Evolutionary conservation across 495 filamentous ascomycete genomes (phyloP), one percentile per base, ranked within the genome.

Genomic region (Hypoxylon fragiforme): DNA sequence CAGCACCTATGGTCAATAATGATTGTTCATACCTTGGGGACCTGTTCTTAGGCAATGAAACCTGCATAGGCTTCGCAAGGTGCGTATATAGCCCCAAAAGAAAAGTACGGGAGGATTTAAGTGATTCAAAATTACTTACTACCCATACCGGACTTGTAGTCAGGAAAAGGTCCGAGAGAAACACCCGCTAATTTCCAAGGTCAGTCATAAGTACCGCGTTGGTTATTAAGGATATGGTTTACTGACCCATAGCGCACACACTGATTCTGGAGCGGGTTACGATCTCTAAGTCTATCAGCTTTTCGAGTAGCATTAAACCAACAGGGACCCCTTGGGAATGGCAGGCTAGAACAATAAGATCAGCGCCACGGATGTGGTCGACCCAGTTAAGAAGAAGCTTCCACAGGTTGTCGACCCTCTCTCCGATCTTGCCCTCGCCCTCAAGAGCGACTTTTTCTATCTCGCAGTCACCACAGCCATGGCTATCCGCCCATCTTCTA

Each of bases 251-350:
- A 3, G 91, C 90, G 65, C 91, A 96, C 2, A 95, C 72, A 0
- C 91, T 90, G 21, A 96, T 83, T 44, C 78, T 81, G 11, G 86
- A 78, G 3, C 80, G 76, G 11, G 81, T 81, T 14, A 96, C 76
- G 49, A 95, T 69, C 69, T 89, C 73, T 81, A 91, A 70, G 44
- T 85, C 83, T 48, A 97, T 91, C 22, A 98, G 73, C 66, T 95
- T 95, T 1, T 91, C 90, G 16, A 97, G 77, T n/a, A 98, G 76
- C 85, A 96, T 96, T 44, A 96, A 81, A 4, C 87, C 86, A 0
- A 98, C 94, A 1, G 95, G 91, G 0, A 97, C 95, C 20, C 94
- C 94, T 68, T 98, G 94, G 14, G 90, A 95, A 69, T 98, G 94
- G 55, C 91, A 95, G 13, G 89, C 90, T 26, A 98, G 71, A 44